Percentiles rank a stretch among this genome's conserved stretches.
Conservation (phyloP, 129 eudicot genomes). For the Helianthus tuberosus region DNA sequence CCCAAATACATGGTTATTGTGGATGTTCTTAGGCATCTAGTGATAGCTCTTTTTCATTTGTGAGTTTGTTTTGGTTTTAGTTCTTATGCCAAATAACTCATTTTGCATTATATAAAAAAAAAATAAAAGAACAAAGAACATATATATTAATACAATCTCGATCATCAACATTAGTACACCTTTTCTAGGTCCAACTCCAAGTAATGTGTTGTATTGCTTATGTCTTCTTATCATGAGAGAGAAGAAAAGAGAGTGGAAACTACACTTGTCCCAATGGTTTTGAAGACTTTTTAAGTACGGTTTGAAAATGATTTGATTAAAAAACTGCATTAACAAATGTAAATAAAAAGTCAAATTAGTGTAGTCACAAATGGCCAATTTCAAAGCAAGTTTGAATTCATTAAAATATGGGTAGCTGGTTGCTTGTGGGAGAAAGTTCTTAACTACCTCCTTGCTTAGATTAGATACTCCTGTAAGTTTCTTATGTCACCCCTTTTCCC, state of each 20-base stretch:
- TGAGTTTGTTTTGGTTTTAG: no score
- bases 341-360: conserved; percentile 31
- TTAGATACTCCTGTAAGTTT: conserved; percentile 34
- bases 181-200: no score
- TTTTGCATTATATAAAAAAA: no score
- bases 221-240: neutral
- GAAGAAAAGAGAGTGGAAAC: no score
- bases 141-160: no score
- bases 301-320: conserved; percentile 7
- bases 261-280: conserved; percentile 16
- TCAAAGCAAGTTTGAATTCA: conserved; percentile 47
- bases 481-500: conserved; percentile 36
- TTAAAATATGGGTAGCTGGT: conserved; percentile 26
- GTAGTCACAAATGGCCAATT: conserved; percentile 27
- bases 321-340: neutral
- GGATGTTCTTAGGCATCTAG: no score
- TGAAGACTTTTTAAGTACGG: conserved; percentile 10
- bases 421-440: conserved; percentile 37
- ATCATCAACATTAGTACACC: no score
- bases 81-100: no score
- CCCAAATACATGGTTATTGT: no score
- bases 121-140: no score
- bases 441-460: conserved; percentile 36
- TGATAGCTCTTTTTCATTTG: no score
- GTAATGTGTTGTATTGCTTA: neutral